These are phyloP conservation scores for Retiboletus flavoniger DNA, from an alignment of 1,284 basidiomycete species.

Conservation along the genomic window DNA sequence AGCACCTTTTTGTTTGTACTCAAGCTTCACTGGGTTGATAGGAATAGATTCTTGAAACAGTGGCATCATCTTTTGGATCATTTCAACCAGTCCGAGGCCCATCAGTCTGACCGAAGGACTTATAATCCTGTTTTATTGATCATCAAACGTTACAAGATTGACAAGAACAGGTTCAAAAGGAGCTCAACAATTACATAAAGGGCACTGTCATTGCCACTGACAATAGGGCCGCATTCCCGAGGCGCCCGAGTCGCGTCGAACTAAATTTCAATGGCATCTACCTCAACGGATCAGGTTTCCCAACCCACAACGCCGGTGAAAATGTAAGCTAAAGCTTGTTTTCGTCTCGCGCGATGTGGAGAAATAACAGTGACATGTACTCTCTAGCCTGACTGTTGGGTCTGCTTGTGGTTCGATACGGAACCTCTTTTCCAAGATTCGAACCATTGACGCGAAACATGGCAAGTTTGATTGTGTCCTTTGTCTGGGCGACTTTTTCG, in stretches of 20 bases:
- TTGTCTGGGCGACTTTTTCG: slow-evolving; percentile 91
- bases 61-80: too few species aligned
- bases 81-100: too few species aligned
- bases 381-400: slow-evolving; percentile 78
- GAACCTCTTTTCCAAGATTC: slow-evolving; percentile 79
- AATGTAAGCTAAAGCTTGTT: slow-evolving; percentile 37
- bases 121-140: too few species aligned
- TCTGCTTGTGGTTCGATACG: slow-evolving; percentile 77
- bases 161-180: background rate
- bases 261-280: slow-evolving; percentile 24
- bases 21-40: too few species aligned
- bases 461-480: slow-evolving; percentile 91
- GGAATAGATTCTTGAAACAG: too few species aligned
- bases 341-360: background rate
- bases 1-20: slow-evolving; percentile 8
- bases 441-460: slow-evolving; percentile 87
- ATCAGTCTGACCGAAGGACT: too few species aligned
- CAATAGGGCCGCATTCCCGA: too few species aligned
- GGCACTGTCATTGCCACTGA: background rate
- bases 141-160: background rate
- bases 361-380: slow-evolving; percentile 3
- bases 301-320: slow-evolving; percentile 32
- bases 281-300: slow-evolving; percentile 6
- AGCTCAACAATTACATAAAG: too few species aligned
- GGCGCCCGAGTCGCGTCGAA: background rate